Conservation (phyloP, 257 asterid species). For the Solanum sejunctum region DNA sequence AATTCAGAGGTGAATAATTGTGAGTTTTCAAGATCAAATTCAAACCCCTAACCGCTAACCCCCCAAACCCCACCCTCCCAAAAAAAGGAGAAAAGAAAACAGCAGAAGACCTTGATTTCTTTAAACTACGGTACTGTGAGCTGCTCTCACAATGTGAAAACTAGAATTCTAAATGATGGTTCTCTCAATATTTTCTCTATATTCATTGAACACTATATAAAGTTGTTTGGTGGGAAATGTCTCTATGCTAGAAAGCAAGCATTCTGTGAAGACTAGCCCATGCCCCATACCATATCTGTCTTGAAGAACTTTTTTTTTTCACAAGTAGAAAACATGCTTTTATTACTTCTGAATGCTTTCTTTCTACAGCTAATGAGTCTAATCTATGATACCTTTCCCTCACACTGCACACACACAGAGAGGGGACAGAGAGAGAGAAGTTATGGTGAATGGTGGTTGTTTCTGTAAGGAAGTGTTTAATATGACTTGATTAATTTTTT, state of each 20-base stretch:
- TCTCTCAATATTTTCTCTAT: neutral
- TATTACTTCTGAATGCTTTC: neutral
- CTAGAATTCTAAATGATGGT: neutral
- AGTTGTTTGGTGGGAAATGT: neutral
- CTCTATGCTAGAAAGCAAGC: neutral
- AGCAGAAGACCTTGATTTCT: neutral
- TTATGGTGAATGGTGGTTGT: neutral
- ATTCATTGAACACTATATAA: neutral
- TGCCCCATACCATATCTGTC: neutral
- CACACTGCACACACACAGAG: neutral
- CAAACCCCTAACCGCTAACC: too few species aligned
- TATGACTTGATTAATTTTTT: neutral
- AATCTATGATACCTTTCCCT: neutral
- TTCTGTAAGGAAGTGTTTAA: neutral
- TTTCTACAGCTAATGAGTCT: neutral
- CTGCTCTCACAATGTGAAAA: neutral
- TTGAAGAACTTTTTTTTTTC: neutral
- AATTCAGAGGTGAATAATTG: too few species aligned
- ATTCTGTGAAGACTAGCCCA: neutral
- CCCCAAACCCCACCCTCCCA: too few species aligned
- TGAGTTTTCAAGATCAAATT: too few species aligned
- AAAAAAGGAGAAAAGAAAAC: too few species aligned
- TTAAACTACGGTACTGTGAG: neutral
- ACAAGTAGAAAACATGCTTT: neutral
- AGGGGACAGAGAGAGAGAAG: too few species aligned